Evolutionary conservation across 495 filamentous ascomycete genomes (phyloP).

Genomic region (Cercophora samala): DNA sequence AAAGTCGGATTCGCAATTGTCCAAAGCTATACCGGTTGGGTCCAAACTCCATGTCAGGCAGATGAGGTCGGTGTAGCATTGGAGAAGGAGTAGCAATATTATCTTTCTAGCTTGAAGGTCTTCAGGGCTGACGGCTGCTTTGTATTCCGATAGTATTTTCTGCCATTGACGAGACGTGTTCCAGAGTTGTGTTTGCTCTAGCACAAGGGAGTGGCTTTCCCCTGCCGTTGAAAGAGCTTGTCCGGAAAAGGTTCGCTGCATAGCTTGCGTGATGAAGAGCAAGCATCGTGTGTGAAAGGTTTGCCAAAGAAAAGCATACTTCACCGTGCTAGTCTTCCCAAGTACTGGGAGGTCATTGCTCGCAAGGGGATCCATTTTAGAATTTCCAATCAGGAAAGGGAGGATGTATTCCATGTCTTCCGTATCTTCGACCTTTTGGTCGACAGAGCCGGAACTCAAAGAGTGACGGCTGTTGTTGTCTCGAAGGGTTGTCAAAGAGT

Average conservation of each 20-base stretch:
- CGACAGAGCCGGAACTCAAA: neutral
- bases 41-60: neutral
- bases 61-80: slow-evolving; percentile 5
- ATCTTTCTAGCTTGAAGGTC: neutral
- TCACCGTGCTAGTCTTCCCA: slow-evolving; percentile 2
- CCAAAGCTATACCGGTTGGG: neutral
- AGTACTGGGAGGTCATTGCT: neutral
- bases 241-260: slow-evolving; percentile 8
- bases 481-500: slow-evolving; percentile 8
- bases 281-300: slow-evolving; percentile 7
- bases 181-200: neutral
- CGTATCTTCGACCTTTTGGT: neutral
- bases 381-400: neutral
- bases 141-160: neutral
- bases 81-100: neutral
- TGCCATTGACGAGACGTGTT: neutral
- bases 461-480: neutral
- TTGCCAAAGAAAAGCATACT: slow-evolving; percentile 5
- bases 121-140: neutral
- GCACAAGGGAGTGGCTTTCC: neutral
- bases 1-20: slow-evolving; percentile 1
- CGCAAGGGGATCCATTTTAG: neutral
- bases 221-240: neutral
- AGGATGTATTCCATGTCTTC: slow-evolving; percentile 15
- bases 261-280: slow-evolving; percentile 8